phyloP scores from a whole-genome alignment of 805 yeast species.

The Teunomyces funiuensis region DNA sequence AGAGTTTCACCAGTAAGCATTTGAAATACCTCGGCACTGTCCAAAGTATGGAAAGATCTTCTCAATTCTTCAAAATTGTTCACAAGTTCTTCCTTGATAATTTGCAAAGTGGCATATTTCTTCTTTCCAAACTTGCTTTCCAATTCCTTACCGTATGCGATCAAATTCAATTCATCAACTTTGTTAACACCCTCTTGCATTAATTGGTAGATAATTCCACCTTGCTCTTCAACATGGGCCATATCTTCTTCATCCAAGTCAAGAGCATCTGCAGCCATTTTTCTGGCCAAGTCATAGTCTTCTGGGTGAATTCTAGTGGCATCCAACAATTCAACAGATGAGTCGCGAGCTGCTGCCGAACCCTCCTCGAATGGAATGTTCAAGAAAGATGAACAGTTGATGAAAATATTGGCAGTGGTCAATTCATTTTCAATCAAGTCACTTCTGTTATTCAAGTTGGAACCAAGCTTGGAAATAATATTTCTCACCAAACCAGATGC shows the following conservation, averaged over 20 bases:
- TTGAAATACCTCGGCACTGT: constrained; percentile 74
- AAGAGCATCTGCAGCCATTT: constrained; percentile 97
- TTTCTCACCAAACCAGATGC: constrained; percentile 84
- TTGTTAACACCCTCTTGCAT: constrained; percentile 68
- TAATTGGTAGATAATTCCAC: constrained; percentile 75
- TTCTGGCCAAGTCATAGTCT: constrained; percentile 92
- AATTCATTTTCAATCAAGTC: constrained; percentile 82
- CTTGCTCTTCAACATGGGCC: constrained; percentile 74
- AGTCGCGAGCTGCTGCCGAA: constrained; percentile 46
- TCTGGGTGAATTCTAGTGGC: constrained; percentile 97
- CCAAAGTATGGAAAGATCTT: constrained; percentile 62
- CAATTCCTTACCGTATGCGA: constrained; percentile 89
- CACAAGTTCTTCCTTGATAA: constrained; percentile 83
- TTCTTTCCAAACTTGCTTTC: constrained; percentile 69
- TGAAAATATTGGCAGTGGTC: constrained; percentile 75
- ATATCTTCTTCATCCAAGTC: constrained; percentile 94
- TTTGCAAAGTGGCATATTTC: constrained; percentile 75
- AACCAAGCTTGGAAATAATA: constrained; percentile 63
- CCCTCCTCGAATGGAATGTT: constrained; percentile 70
- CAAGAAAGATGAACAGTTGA: constrained; percentile 90
- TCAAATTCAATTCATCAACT: constrained; percentile 83
- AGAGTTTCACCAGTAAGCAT: constrained; percentile 85
- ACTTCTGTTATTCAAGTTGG: constrained; percentile 63
- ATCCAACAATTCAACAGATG: constrained; percentile 80
- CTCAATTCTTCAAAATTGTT: constrained; percentile 87